A percentile compares a stretch with the other conserved stretches of the same genome.
These are phyloP conservation scores for Kwoniella pini DNA, from an alignment of 768 basidiomycete species.

Conservation along the genomic window DNA sequence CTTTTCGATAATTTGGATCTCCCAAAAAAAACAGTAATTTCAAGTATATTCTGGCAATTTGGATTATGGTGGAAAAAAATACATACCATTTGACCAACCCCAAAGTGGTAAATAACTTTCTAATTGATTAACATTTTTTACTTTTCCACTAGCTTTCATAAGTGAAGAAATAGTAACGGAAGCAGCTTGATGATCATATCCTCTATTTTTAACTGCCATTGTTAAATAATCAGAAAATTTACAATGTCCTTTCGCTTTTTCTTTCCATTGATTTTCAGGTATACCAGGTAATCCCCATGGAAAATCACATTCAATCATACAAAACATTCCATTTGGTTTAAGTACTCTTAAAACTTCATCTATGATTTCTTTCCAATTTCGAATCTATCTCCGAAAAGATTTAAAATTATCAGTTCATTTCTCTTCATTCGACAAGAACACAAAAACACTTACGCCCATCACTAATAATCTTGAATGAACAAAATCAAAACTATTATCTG, in stretches of 20 bases:
- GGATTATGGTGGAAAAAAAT: too few species aligned
- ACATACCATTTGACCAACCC: slow-evolving; percentile 23
- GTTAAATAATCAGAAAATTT: slow-evolving; percentile 16
- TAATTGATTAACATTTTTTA: slow-evolving; percentile 6
- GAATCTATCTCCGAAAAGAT: slow-evolving; percentile 3
- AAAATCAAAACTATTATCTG: slow-evolving; percentile 21
- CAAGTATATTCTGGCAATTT: too few species aligned
- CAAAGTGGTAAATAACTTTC: slow-evolving; percentile 20
- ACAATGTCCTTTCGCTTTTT: slow-evolving; percentile 8
- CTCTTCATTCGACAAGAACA: too few species aligned
- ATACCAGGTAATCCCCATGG: slow-evolving; percentile 8
- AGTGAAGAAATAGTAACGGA: not conserved
- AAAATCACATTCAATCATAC: slow-evolving; percentile 16
- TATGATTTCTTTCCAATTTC: slow-evolving; percentile 14
- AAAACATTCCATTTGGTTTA: slow-evolving; percentile 19
- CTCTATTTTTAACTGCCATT: slow-evolving; percentile 14
- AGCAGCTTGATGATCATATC: slow-evolving; percentile 15
- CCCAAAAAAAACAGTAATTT: not conserved
- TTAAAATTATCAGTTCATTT: not conserved
- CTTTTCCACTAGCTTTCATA: slow-evolving; percentile 5
- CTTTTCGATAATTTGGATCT: not conserved
- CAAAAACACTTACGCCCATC: slow-evolving; percentile 24
- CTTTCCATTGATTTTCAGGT: slow-evolving; percentile 2
- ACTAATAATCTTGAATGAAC: slow-evolving; percentile 25
- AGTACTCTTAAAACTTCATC: slow-evolving; percentile 13